phyloP scores from a whole-genome alignment of 108 stramenopile species.

The Aurantiochytrium sp. region DNA sequence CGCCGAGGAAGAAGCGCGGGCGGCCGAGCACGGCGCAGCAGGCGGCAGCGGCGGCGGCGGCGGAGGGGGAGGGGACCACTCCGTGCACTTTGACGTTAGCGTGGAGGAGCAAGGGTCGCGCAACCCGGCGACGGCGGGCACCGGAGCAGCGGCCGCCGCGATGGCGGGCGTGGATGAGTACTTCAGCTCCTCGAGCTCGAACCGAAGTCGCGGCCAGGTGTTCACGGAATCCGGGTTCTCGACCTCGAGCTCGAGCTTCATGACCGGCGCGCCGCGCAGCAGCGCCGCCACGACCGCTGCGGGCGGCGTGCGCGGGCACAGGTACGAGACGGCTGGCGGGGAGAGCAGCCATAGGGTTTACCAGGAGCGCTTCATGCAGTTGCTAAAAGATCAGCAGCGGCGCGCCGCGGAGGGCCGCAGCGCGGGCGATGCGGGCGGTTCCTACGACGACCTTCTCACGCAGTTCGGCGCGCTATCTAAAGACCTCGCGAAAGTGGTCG shows the following conservation, averaged over 20 bases:
- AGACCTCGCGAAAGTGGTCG: neutral
- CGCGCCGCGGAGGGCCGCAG: neutral
- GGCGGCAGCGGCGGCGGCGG: too few relatives aligned
- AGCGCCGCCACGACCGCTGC: neutral
- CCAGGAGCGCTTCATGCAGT: neutral
- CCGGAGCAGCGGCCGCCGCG: neutral
- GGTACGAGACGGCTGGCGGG: neutral
- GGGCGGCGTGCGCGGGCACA: neutral
- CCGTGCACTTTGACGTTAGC: neutral
- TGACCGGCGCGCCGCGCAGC: neutral
- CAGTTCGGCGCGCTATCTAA: constrained; percentile 1
- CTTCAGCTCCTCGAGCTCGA: neutral
- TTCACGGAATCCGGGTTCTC: constrained; percentile 26
- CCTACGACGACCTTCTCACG: neutral
- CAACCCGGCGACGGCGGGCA: neutral
- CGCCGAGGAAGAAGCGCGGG: too few relatives aligned
- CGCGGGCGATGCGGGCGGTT: neutral
- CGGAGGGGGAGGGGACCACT: neutral
- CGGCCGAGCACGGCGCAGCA: too few relatives aligned
- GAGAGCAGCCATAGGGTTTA: neutral
- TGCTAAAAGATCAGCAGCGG: neutral
- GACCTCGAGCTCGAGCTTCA: neutral
- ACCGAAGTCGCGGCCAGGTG: neutral
- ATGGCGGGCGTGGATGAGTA: neutral
- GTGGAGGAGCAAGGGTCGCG: neutral